Conservation (phyloP, 2,329 filamentous ascomycete genomes). For the Pyrenochaeta sp. region DNA sequence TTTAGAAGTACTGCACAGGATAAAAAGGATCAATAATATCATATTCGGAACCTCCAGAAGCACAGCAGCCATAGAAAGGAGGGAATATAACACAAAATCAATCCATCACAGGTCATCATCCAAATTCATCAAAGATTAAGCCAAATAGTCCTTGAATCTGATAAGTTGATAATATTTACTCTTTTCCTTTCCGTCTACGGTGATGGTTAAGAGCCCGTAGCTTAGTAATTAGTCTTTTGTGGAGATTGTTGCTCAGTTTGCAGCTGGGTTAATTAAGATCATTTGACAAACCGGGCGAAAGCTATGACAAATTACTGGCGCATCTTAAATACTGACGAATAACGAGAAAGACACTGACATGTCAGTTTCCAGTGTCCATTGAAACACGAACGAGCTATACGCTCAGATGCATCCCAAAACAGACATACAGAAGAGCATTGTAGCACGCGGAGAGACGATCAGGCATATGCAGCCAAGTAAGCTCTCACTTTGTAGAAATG, state of each 20-base stretch:
- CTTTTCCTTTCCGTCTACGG: not conserved
- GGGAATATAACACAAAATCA: not conserved
- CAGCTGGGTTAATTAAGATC: not conserved
- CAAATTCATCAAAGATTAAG: not conserved
- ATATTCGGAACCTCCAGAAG: not conserved
- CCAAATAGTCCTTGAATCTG: not conserved
- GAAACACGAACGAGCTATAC: not conserved
- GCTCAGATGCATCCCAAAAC: not conserved
- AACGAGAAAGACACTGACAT: not conserved
- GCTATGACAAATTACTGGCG: not conserved
- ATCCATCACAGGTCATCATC: not conserved
- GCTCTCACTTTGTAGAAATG: not conserved
- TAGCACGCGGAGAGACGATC: not conserved
- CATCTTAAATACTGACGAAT: not conserved
- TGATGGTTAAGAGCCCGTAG: not conserved
- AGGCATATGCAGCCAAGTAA: not conserved
- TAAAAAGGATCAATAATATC: not conserved
- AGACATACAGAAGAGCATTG: not conserved
- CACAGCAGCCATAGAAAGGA: not conserved
- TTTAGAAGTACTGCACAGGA: not conserved
- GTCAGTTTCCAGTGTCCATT: not conserved
- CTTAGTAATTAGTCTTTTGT: not conserved
- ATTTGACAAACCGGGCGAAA: not conserved
- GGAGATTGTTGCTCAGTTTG: not conserved
- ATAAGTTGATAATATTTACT: not conserved